Evolutionary conservation across 2,329 filamentous ascomycete species (phyloP), one percentile per base, ranked within the genome.

Genomic region (Microcyclospora tardicrescens): DNA sequence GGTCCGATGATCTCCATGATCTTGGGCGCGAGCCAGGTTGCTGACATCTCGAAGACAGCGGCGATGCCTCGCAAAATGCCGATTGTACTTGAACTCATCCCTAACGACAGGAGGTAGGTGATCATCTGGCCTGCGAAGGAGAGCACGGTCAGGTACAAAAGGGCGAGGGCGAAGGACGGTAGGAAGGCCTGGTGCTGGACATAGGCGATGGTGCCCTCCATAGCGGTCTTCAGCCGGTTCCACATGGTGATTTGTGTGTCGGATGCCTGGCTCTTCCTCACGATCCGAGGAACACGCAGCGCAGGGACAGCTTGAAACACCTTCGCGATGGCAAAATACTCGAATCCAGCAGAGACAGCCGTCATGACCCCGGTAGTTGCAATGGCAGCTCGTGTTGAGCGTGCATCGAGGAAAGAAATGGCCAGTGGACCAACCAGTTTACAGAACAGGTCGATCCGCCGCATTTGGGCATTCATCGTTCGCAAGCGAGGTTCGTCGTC

Each of bases 111-210:
- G 2, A 81, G 65, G 46, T 74, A 81, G 0, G 77, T 78, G 38
- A 77, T 64, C 73, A 80, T 79, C 48, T 78, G 76, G 0, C 73
- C 74, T 0, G 64, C 62, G 46, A 77, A 76, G 6, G 65, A 68
- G 2, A 78, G 59, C 0, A 77, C 73, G 0, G 73, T 81, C 35
- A 80, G 62, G 51, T 80, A 80, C 1, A 80, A 67, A 0, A 81
- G 55, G 0, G 73, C 65, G 0, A 72, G 61, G 0, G 76, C 63
- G 36, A 81, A 65, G 0, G 77, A 81, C 0, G 78, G 70, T 1
- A 78, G 59, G 44, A 80, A 72, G 0, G 70, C 75, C 0, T 59
- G 61, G 43, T 79, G 74, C 2, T 55, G 49, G 42, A 72, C 48
- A 52, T 80, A 81, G 24, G 49, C 40, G 1, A 55, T 15, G 47